Conservation (phyloP, 345 rosid genomes). For the Eucalyptus erythrocorys region DNA sequence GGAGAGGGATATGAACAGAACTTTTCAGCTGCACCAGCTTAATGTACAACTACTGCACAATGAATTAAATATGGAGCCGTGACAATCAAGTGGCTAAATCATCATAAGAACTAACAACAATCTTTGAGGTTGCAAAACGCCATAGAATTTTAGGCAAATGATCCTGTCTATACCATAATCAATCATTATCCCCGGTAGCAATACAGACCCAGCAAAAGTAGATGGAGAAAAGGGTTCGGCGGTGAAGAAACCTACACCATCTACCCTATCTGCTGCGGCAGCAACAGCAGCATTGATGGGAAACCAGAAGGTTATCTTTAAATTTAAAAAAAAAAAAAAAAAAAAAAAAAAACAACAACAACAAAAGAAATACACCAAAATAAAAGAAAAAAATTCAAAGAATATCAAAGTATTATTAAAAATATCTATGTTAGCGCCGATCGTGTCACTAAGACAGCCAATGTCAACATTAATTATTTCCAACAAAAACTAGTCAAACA, state of each 20-base stretch:
- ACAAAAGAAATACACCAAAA: no score
- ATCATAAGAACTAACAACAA: neutral
- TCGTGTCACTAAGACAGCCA: accelerated
- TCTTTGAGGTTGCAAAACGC: neutral
- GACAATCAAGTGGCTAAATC: neutral
- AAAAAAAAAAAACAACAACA: no score
- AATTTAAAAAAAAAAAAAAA: no score
- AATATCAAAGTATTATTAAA: no score
- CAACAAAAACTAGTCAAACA: accelerated
- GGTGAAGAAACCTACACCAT: no score
- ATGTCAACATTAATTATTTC: no score
- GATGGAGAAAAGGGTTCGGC: no score
- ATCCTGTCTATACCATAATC: neutral
- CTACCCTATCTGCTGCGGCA: no score
- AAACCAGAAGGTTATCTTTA: no score
- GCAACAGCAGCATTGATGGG: no score
- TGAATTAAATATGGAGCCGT: neutral
- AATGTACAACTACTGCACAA: neutral
- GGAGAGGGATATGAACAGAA: neutral
- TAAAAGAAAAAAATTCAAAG: no score
- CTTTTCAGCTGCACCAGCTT: neutral
- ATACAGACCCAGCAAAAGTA: neutral
- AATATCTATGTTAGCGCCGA: no score
- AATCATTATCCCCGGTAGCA: neutral
- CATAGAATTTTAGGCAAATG: neutral